Conservation (phyloP, 352 stramenopile genomes). For the Phytophthora pisi region DNA sequence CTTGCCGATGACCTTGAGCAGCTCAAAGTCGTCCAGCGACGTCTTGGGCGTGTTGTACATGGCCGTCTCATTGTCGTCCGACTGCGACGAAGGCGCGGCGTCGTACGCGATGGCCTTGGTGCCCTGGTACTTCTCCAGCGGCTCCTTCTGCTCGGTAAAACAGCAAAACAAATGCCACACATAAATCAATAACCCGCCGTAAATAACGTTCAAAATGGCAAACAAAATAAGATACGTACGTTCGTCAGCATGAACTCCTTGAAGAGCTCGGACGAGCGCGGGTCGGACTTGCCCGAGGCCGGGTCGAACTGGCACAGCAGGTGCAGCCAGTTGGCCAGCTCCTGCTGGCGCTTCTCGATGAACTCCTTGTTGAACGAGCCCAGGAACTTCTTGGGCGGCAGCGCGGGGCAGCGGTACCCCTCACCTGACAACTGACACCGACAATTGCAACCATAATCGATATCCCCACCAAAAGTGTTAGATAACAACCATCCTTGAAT, state of each 20-base stretch:
- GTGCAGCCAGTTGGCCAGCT: constrained; percentile 88
- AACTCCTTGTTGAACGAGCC: constrained; percentile 91
- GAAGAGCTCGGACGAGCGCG: constrained; percentile 72
- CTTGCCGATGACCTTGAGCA: constrained; percentile 93
- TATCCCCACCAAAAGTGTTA: background rate
- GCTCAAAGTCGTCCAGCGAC: constrained; percentile 91
- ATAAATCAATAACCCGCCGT: background rate
- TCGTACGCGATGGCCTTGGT: constrained; percentile 46
- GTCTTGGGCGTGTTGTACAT: constrained; percentile 91
- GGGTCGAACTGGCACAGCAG: constrained; percentile 80
- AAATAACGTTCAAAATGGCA: background rate
- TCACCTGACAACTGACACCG: constrained; percentile 62
- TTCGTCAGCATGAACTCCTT: constrained; percentile 84
- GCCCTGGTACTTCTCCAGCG: constrained; percentile 63
- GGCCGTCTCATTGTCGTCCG: constrained; percentile 38
- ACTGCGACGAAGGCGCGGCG: constrained; percentile 38
- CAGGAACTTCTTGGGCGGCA: constrained; percentile 90
- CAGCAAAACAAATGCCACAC: constrained; percentile 12
- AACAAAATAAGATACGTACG: constrained; percentile 33
- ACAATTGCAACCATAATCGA: constrained; percentile 1
- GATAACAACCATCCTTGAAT: background rate
- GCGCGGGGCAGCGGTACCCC: constrained; percentile 75
- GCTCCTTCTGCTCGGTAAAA: constrained; percentile 62
- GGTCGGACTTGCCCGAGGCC: constrained; percentile 62
- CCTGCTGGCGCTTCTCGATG: constrained; percentile 88